A percentile compares a stretch with the other conserved stretches of the same genome.
These are phyloP conservation scores for Calonectria hawksworthii DNA, from an alignment of 2,329 filamentous ascomycete species.

Conservation along the genomic window DNA sequence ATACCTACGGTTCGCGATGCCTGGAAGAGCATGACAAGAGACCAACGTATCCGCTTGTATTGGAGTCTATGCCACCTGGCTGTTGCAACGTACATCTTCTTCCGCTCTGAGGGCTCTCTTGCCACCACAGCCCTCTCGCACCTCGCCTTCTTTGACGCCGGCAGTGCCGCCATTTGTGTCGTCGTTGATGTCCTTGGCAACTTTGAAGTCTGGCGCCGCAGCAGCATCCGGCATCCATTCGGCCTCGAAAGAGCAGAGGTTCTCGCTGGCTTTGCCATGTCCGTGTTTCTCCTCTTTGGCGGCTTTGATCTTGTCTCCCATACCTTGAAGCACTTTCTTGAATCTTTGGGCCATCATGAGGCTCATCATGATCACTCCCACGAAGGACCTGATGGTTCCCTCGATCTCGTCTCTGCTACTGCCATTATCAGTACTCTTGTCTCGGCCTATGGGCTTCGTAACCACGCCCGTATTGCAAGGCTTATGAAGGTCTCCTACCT, in stretches of 20 bases:
- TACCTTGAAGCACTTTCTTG: slow-evolving; percentile 92
- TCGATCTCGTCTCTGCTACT: slow-evolving; percentile 85
- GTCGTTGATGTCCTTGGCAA: slow-evolving; percentile 94
- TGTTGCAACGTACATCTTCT: slow-evolving; percentile 87
- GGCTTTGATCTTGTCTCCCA: slow-evolving; percentile 96
- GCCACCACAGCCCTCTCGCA: slow-evolving; percentile 94
- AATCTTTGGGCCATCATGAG: slow-evolving; percentile 71
- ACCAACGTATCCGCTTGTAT: slow-evolving; percentile 85
- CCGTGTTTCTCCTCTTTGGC: slow-evolving; percentile 96
- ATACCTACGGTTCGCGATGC: slow-evolving; percentile 92
- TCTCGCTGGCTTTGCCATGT: slow-evolving; percentile 95
- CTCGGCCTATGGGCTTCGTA: slow-evolving; percentile 88
- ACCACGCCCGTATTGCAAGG: slow-evolving; percentile 92
- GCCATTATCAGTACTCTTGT: slow-evolving; percentile 87
- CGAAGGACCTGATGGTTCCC: slow-evolving; percentile 76
- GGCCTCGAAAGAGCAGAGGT: slow-evolving; percentile 94
- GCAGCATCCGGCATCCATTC: slow-evolving; percentile 93
- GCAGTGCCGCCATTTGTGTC: slow-evolving; percentile 92
- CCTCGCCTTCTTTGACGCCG: slow-evolving; percentile 93
- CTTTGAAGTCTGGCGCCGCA: slow-evolving; percentile 97
- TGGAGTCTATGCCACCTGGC: slow-evolving; percentile 93
- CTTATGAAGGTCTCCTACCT: slow-evolving; percentile 91
- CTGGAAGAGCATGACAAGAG: slow-evolving; percentile 88
- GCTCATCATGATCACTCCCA: slow-evolving; percentile 80
- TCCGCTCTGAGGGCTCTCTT: slow-evolving; percentile 86